These are phyloP conservation scores for Fusarium longipes DNA, from an alignment of 2,329 filamentous ascomycete genomes.

Conservation along the genomic window DNA sequence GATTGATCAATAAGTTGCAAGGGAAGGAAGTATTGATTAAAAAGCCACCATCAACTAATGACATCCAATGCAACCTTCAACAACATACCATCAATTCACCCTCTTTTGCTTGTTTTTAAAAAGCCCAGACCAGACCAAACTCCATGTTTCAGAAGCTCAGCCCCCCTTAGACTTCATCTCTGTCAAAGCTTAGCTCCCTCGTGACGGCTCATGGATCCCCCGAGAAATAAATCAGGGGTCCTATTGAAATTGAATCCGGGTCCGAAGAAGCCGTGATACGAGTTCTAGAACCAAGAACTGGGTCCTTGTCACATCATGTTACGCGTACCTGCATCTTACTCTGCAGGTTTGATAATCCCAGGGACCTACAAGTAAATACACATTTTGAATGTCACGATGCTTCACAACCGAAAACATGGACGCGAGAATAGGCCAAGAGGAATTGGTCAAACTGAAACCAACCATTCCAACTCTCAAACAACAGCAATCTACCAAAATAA, in stretches of 20 bases:
- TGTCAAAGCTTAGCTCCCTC: conserved; percentile 10
- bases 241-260: conserved; percentile 24
- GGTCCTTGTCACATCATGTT: conserved; percentile 22
- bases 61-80: conserved; percentile 7
- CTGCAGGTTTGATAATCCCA: background rate
- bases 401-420: background rate
- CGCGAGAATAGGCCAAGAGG: background rate
- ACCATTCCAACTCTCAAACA: conserved; percentile 35
- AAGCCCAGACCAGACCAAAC: conserved; percentile 14
- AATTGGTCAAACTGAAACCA: conserved; percentile 27
- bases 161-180: conserved; percentile 11
- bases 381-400: background rate
- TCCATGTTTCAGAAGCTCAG: conserved; percentile 43
- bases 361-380: background rate
- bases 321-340: conserved; percentile 17
- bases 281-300: conserved; percentile 21
- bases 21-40: conserved; percentile 23
- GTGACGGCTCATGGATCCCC: conserved; percentile 8
- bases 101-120: background rate
- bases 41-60: conserved; percentile 21
- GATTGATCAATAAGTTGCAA: background rate
- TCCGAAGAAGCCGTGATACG: conserved; percentile 15
- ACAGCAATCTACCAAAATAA: conserved; percentile 4
- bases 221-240: conserved; percentile 12
- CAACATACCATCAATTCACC: background rate